A percentile compares a stretch with the other conserved stretches of the same genome.
phyloP scores from a whole-genome alignment of 2,329 filamentous ascomycete species.

The Colletotrichum graminicola region DNA sequence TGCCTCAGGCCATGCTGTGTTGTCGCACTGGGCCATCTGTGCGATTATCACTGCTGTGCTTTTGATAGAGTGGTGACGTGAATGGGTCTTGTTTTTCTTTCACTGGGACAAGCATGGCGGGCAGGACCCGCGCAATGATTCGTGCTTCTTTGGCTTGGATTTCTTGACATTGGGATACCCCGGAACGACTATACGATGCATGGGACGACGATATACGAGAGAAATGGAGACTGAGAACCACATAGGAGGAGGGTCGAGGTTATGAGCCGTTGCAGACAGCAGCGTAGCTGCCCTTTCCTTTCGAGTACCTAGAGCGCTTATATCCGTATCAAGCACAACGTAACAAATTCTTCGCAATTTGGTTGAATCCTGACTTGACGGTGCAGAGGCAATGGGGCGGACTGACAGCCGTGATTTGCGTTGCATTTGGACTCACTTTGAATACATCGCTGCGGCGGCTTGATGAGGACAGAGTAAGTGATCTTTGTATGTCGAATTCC shows the following conservation, averaged over 20 bases:
- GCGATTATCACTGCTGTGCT: conserved; percentile 8
- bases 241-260: conserved; percentile 15
- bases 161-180: conserved; percentile 41
- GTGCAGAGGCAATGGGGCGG: background rate
- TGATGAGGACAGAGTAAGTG: background rate
- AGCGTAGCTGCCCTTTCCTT: background rate
- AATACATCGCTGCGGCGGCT: background rate
- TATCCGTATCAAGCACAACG: conserved; percentile 24
- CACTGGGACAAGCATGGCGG: conserved; percentile 17
- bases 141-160: conserved; percentile 31
- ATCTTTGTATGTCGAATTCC: background rate
- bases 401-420: background rate
- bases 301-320: conserved; percentile 32
- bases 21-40: conserved; percentile 21
- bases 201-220: conserved; percentile 42
- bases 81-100: background rate
- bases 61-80: conserved; percentile 16
- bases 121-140: conserved; percentile 37
- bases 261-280: background rate
- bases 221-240: conserved; percentile 26
- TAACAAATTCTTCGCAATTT: background rate
- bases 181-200: conserved; percentile 36
- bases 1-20: conserved; percentile 16
- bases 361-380: background rate
- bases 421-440: background rate